phyloP scores from a whole-genome alignment of 192 early-diverging fungal genomes.

The Backusella luteola region DNA sequence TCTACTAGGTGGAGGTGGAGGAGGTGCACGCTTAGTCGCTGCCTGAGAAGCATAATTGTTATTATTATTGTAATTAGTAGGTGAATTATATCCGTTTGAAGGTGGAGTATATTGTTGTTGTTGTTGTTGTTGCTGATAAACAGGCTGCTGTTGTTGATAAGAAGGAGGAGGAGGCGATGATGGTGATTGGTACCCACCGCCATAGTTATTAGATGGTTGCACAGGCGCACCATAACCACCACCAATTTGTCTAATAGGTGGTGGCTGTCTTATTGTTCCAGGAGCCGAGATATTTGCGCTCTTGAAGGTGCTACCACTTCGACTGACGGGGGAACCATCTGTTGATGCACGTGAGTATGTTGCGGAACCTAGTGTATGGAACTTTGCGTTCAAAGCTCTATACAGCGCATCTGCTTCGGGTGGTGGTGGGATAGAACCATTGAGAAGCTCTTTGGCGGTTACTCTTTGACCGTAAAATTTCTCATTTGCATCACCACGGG shows the following conservation, averaged over 20 bases:
- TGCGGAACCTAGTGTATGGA: constrained; percentile 24
- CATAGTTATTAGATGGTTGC: neutral
- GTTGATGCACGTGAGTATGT: constrained; percentile 16
- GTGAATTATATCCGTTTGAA: neutral
- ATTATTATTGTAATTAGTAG: neutral
- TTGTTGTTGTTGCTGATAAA: neutral
- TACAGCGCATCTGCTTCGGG: constrained; percentile 79
- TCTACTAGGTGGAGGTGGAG: constrained; percentile 39
- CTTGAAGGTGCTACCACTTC: neutral
- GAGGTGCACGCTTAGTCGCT: constrained; percentile 31
- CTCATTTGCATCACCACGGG: constrained; percentile 83
- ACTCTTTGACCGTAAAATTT: constrained; percentile 79
- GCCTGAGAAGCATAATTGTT: neutral
- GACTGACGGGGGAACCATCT: neutral
- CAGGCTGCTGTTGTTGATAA: neutral
- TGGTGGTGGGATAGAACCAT: constrained; percentile 71
- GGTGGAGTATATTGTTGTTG: neutral
- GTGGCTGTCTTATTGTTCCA: constrained; percentile 17
- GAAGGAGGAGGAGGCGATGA: neutral
- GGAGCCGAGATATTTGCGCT: constrained; percentile 28
- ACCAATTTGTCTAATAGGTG: constrained; percentile 2
- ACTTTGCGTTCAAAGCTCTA: constrained; percentile 58
- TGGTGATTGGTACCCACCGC: neutral
- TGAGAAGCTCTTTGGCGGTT: constrained; percentile 79
- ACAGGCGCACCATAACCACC: neutral